These are phyloP conservation scores for Colletotrichum horii DNA, from an alignment of 2,329 filamentous ascomycete species.

Conservation along the genomic window DNA sequence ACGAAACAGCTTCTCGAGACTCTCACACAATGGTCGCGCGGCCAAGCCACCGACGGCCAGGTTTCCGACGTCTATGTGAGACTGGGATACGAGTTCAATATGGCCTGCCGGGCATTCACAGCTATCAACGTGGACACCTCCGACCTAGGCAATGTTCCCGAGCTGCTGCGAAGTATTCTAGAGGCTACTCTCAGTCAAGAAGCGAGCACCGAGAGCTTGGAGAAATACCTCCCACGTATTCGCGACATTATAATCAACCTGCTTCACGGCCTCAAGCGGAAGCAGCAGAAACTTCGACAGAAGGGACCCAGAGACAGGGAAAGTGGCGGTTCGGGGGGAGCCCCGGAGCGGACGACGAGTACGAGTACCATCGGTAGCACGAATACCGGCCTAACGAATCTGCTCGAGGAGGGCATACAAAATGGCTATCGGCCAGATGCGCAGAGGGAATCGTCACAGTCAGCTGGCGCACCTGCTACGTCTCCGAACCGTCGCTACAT, in stretches of 20 bases:
- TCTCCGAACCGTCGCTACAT: conserved; percentile 54
- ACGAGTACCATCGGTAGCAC: conserved; percentile 63
- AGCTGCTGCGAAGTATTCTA: conserved; percentile 85
- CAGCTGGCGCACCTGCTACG: conserved; percentile 24
- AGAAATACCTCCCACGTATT: conserved; percentile 92
- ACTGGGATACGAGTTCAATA: conserved; percentile 98
- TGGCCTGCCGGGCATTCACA: conserved; percentile 95
- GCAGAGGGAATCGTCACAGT: conserved; percentile 23
- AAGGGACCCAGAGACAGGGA: conserved; percentile 64
- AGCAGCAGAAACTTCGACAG: conserved; percentile 85
- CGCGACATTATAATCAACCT: conserved; percentile 99
- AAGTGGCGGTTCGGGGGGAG: conserved; percentile 42
- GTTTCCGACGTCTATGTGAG: conserved; percentile 98
- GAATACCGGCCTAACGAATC: conserved; percentile 61
- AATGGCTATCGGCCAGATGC: conserved; percentile 51
- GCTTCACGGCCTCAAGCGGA: conserved; percentile 93
- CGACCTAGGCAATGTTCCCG: conserved; percentile 94
- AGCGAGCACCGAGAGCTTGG: conserved; percentile 89
- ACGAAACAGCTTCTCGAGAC: conserved; percentile 98
- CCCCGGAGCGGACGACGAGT: conserved; percentile 60
- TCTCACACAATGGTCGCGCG: conserved; percentile 95
- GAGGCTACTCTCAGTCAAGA: conserved; percentile 97
- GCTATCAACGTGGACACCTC: conserved; percentile 95
- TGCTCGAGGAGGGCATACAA: conserved; percentile 66
- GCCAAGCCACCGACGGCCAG: conserved; percentile 88